Percentiles rank a stretch among this genome's conserved stretches.
Conservation (phyloP, 139 green algal genomes). For the Chlamydomonas sp. region DNA sequence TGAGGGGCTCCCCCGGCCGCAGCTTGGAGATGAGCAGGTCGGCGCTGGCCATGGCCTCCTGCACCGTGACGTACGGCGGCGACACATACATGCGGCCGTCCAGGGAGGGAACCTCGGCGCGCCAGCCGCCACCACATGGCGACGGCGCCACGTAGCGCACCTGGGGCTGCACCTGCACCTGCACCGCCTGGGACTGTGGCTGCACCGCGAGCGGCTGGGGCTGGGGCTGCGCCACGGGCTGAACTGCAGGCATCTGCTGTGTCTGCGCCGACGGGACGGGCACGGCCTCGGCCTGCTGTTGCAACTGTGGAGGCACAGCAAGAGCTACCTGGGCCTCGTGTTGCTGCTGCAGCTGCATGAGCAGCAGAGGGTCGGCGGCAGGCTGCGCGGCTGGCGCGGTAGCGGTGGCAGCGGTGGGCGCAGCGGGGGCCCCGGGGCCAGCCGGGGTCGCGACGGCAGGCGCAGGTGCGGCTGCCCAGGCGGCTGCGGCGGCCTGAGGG, state of each 20-base stretch:
- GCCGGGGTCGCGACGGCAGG: not conserved
- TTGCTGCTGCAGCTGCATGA: not conserved
- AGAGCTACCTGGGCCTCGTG: no score
- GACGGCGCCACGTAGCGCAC: not conserved
- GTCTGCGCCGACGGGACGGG: no score
- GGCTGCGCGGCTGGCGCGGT: not conserved
- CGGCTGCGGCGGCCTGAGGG: not conserved
- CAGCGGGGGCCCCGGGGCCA: no score
- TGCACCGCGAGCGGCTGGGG: not conserved
- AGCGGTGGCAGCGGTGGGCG: not conserved
- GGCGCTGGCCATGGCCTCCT: not conserved
- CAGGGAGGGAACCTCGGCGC: conserved; percentile 7
- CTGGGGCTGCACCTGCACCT: not conserved
- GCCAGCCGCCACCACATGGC: not conserved
- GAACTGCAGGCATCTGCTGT: no score
- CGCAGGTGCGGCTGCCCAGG: not conserved
- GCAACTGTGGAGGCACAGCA: not conserved
- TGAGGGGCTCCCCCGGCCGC: conserved; percentile 21
- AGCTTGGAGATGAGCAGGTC: conserved; percentile 31
- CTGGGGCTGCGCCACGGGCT: not conserved
- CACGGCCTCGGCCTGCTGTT: not conserved
- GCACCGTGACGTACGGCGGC: not conserved
- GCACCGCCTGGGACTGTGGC: not conserved
- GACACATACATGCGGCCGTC: conserved; percentile 6
- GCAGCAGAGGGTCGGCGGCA: not conserved